Evolutionary conservation across 176 grass and related monocot genomes (phyloP), one percentile per base, ranked within the genome.

Genomic region (Musa schizocarpa): DNA sequence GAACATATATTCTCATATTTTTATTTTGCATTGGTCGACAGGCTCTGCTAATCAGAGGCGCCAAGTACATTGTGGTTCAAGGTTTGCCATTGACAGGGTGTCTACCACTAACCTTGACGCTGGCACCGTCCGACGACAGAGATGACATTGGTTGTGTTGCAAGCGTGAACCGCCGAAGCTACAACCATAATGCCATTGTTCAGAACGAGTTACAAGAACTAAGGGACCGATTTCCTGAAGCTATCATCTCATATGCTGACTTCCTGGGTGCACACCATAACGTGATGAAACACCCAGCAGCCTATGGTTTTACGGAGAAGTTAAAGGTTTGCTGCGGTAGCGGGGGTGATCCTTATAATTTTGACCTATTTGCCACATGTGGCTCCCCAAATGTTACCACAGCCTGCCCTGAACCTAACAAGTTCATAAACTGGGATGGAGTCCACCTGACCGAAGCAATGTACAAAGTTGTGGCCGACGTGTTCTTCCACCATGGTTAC

Each of bases 291-390:
- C 69, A 11, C 22, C 88, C 90, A 0, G 34, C 34, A 43, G 34
- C 34, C 4, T 43, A 43, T 43, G 34, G 34, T 43, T 43, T 43
- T 43, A 43, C 34, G 34, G 34, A 43, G 34, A 6, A 43, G 34
- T 43, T 43, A 0, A 79, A 73, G 26, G 79, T 84, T 3, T 93
- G 94, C 77, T 98, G 94, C 54, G 94, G 94, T 17, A 49, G 79
- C 2, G 94, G 95, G 14, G 90, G 90, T 21, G 88, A 84, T 57
- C 63, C 71, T 6, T 98, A 89, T 73, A 94, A 98, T 79, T 98
- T 98, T 76, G 86, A 93, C 59, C 72, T 91, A 69, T 98, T 94
- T 80, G 70, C 88, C 49, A 98, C 95, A 34, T 98, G 95, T 59
- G 95, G 95, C 75, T 98, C 90, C 5, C 95, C 90, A 23, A 84